Evolutionary conservation across 192 early-diverging fungal genomes (phyloP).

Genomic region (Podila epigama): DNA sequence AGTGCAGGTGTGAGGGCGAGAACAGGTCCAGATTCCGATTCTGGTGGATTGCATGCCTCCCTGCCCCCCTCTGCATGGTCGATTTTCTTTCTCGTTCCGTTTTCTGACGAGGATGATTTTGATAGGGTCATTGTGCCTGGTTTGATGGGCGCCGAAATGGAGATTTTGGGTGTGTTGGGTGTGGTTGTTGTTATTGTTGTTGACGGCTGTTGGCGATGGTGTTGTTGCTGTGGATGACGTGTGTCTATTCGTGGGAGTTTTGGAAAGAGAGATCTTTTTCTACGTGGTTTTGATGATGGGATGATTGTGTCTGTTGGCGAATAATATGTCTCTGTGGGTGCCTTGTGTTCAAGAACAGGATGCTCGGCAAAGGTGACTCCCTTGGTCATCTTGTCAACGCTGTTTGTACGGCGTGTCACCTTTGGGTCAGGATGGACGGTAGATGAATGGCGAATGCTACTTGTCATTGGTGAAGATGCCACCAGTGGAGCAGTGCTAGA

Average conservation of each 20-base stretch:
- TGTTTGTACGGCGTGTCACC: too few species aligned
- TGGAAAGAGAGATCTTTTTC: conserved; percentile 9
- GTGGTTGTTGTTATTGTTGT: not conserved
- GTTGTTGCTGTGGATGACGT: not conserved
- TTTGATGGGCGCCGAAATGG: not conserved
- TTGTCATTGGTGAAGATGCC: too few species aligned
- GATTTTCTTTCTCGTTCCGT: too few species aligned
- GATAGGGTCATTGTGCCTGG: not conserved
- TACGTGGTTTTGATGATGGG: conserved; percentile 10
- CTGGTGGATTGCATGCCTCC: too few species aligned
- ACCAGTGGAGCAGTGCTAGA: too few species aligned
- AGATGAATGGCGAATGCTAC: not conserved
- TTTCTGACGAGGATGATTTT: not conserved
- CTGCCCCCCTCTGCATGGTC: too few species aligned
- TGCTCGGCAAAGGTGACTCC: not conserved
- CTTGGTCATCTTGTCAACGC: too few species aligned
- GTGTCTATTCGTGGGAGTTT: conserved; percentile 33
- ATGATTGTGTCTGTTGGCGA: not conserved
- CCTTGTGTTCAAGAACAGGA: not conserved
- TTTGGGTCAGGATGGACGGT: not conserved
- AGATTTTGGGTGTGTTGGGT: not conserved
- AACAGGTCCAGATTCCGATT: not conserved
- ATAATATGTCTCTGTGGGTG: not conserved
- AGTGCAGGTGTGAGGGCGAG: not conserved
- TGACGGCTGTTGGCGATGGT: not conserved